Base-by-base conservation (phyloP, 202 grass and related monocot species). In the Carex sylvatica region DNA sequence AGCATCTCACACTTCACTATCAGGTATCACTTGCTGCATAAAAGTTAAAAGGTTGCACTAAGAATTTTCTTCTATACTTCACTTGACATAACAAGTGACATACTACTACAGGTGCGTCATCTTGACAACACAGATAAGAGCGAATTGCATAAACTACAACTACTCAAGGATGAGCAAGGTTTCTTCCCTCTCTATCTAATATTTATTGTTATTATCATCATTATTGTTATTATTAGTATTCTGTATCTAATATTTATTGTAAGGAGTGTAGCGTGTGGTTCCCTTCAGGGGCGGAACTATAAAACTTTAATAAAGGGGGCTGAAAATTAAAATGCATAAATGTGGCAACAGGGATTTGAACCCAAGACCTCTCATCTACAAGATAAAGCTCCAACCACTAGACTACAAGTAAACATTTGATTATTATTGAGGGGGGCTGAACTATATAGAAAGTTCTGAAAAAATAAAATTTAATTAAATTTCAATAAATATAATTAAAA, bases 131-230 rank as follows among this genome's bases (percentile, higher is more conserved):
- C 96, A 82, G 96, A 99, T 84, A 99, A 99, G 84, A 99, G 93
- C 2, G 96, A 99, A 89, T 88, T 99, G 67, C 83, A 96, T 85
- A 99, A 96, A 83, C 91, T 99, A 68, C 96, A 99, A 47, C 91
- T 90, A 60, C 87, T 99, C 75, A 99, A 99, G 88, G 93, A 99
- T 28, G 97, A 99, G 80, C 97, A 99, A 94, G 93, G 97, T 99
- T 54, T 84, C 61, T 62, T 52, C 66, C 63, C 22, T 82, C 15
- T 51, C 44, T 64, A 36, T 77, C 53, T 63, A 36, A 11, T 87
- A 14, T 61, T 31, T 42, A 6, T 40, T 53, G 18, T 62, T 42
- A 1, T 78, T 23, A 19, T 6, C 12, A 82, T 74, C 15, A 51
- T 67, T 76, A 40, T 59, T 74, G 7, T 54, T 44, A 5, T 68